Base-by-base conservation (phyloP, 768 basidiomycete species). In the Guyanaporus albipodus region DNA sequence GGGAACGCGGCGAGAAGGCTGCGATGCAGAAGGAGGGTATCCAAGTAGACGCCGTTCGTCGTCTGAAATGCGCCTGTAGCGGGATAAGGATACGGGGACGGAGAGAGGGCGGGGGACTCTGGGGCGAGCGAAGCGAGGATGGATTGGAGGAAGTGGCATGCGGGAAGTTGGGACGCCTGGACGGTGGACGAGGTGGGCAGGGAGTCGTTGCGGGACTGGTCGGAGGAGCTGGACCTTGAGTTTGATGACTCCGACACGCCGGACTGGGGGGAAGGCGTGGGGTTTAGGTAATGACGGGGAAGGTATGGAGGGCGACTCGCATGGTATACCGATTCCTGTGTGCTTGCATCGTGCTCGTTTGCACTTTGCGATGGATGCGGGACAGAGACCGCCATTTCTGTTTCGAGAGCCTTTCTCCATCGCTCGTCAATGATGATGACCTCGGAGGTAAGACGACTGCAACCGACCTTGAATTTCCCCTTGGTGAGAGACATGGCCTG, bases 1-100 rank as follows among this genome's bases (percentile, higher is more conserved):
- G 87, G 86, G 58, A 71, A 82, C 9, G 82, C 76, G 52, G 67
- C 70, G 50, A 83, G 72, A 29, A 84, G 77, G 61, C 83, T 80
- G 60, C 87, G 85, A 68, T 90, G 87, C 0, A 80, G 79, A 67
- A 87, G 85, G 57, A 90, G 82, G 42, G 77, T 73, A 59, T 90
- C 87, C 66, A 90, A 77, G 59, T 87, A 90, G 48, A 78, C 85
- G 56, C 85, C 86, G 68, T 77, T 74, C 38, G 83, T 84, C 45
- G 83, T 87, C 55, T 66, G 64, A 48, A 72, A 67, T 8, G 48
- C 56, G 38, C 53, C 63, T 46, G 61, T 46, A 10, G 39, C 46
- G 53, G 64, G 65, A 17, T 67, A 67, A 0, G 65, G 65, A 39
- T 66, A 67, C 1, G 65, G 65, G 6, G 23, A 60, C 0, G 65